Evolutionary conservation across 2,329 filamentous ascomycete genomes (phyloP), one percentile per base, ranked within the genome.

Genomic region (Trichoderma arundinaceum): DNA sequence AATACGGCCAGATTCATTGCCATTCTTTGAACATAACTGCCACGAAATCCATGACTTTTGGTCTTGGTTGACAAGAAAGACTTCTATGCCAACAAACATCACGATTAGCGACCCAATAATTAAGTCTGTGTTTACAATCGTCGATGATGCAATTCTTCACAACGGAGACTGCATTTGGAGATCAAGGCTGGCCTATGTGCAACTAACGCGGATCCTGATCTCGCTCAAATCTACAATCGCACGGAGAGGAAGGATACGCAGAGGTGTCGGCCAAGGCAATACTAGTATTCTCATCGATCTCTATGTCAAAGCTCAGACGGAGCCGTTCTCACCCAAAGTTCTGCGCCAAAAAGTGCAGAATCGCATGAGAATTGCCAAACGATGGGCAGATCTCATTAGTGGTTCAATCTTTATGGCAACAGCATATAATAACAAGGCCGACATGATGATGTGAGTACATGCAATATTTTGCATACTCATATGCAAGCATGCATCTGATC

Each of bases 31-130:
- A 19, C 22, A 4, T 1, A 12, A 57, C 15, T 57, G 19, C 35
- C 19, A 64, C n/a, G 61, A 64, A 57, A 57, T 64, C 15, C 15
- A 57, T n/a, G 7, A 64, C 39, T 64, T 64, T 38, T 64, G 17
- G 61, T 58, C 61, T 10, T 49, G 43, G 28, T 17, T 64, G n/a
- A 41, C 19, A 51, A 64, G 52, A 49, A 56, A 57, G n/a, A 64
- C 61, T 35, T 10, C 15, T 17, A 39, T 64, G 28, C 61, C 33
- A n/a, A 15, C 32, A 28, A 57, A 57, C 41, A 28, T 38, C 3
- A 12, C 41, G 7, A 53, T 64, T 33, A 22, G 19, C 19, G 17
- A 64, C 32, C 15, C 43, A 32, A 22, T 49, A 22, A 64, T 64
- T 6, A 56, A 52, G 17, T 48, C 43, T 13, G 61, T 52, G 4